These are phyloP conservation scores for Golovinomyces cichoracearum DNA, from an alignment of 2,329 filamentous ascomycete species.

Conservation along the genomic window DNA sequence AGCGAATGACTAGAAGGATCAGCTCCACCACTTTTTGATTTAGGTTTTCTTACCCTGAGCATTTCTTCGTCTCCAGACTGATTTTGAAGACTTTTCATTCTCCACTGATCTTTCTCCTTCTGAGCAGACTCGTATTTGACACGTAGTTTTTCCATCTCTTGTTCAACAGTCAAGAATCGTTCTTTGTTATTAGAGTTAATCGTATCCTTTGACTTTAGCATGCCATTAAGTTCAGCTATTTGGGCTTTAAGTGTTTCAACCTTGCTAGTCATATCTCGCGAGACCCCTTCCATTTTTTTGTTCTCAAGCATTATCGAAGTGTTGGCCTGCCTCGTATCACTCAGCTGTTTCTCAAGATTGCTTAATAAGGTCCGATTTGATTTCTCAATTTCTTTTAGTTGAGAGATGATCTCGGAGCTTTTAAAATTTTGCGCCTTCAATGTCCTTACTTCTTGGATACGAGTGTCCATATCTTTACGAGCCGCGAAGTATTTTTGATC, in stretches of 20 bases:
- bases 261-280: conserved; percentile 40
- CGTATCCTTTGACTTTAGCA: conserved; percentile 52
- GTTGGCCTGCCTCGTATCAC: conserved; percentile 57
- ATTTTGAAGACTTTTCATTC: conserved; percentile 55
- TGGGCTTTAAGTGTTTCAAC: conserved; percentile 52
- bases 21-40: conserved; percentile 9
- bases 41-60: conserved; percentile 43
- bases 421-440: conserved; percentile 64
- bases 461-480: conserved; percentile 75
- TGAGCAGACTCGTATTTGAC: conserved; percentile 51
- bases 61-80: conserved; percentile 62
- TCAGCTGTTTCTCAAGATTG: conserved; percentile 75
- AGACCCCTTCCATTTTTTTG: conserved; percentile 46
- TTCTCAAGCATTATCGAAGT: conserved; percentile 44
- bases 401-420: conserved; percentile 76
- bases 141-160: conserved; percentile 57
- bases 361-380: conserved; percentile 48
- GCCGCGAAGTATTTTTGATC: conserved; percentile 96
- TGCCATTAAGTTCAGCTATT: conserved; percentile 45
- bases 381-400: conserved; percentile 72
- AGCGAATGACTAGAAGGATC: conserved; percentile 35
- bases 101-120: conserved; percentile 68
- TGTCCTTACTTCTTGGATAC: conserved; percentile 53
- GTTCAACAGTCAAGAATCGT: conserved; percentile 35
- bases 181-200: conserved; percentile 25